These are phyloP conservation scores for Stagonosporopsis cucurbitacearum DNA, from an alignment of 2,329 filamentous ascomycete genomes.

Conservation along the genomic window DNA sequence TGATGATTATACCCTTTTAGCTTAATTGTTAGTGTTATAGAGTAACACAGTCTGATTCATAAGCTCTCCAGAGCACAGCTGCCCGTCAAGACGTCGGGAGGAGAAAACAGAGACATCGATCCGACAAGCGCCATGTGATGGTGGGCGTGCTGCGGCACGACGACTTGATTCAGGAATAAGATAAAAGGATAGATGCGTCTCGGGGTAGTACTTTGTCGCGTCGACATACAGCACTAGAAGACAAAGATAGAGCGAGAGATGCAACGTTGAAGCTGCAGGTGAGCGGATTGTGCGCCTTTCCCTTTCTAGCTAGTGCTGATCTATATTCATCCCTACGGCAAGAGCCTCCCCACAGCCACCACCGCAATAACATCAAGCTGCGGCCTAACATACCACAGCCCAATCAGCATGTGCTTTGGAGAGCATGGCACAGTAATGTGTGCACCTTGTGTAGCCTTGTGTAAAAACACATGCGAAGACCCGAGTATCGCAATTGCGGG, in stretches of 20 bases:
- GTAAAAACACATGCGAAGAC: background rate
- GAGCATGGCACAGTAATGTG: background rate
- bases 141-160: background rate
- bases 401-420: background rate
- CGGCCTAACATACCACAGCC: background rate
- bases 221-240: background rate
- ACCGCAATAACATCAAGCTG: background rate
- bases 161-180: background rate
- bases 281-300: background rate
- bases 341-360: conserved; percentile 9
- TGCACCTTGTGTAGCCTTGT: background rate
- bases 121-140: background rate
- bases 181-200: background rate
- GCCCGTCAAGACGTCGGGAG: background rate
- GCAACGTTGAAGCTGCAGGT: background rate
- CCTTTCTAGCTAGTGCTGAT: conserved; percentile 1
- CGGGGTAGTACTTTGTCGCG: background rate
- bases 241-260: background rate
- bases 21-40: background rate
- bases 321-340: conserved; percentile 2
- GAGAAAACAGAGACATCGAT: too few relatives aligned
- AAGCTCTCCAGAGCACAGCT: too few relatives aligned
- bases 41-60: background rate
- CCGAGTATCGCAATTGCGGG: background rate
- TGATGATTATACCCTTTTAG: conserved; percentile 1